Conservation (phyloP, 1,139 yeast species). For the Magnusiomyces tetraspermus region DNA sequence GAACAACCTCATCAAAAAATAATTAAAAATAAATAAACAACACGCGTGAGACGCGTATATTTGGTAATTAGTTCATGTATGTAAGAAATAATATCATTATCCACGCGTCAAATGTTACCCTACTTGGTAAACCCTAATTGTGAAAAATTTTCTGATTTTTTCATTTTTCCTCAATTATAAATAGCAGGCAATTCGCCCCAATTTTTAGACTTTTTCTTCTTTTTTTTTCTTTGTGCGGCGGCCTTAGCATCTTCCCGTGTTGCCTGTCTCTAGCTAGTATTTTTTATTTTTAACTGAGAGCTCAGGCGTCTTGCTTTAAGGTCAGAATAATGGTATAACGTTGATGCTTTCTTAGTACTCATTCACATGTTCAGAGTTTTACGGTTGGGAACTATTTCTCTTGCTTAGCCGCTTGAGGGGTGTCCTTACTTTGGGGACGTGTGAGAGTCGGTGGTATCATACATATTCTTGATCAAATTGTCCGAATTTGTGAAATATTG, state of each 20-base stretch:
- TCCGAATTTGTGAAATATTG: too few species aligned
- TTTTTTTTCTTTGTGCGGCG: slow-evolving; percentile 5
- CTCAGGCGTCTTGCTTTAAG: slow-evolving; percentile 1
- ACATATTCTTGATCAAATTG: not conserved
- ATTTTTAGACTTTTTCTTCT: not conserved
- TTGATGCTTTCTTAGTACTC: slow-evolving; percentile 3
- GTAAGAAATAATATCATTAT: not conserved
- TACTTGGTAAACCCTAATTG: slow-evolving; percentile 1
- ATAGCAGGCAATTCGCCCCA: not conserved
- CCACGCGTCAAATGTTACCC: not conserved
- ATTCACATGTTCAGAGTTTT: not conserved
- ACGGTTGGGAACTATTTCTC: not conserved
- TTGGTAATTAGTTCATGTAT: not conserved
- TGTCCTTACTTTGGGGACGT: not conserved
- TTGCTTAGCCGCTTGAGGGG: not conserved
- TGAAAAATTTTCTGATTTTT: not conserved
- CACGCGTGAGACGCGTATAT: not conserved
- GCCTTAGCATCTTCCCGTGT: slow-evolving; percentile 5
- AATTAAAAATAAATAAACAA: too few species aligned
- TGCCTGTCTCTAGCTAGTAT: slow-evolving; percentile 3
- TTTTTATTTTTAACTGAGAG: not conserved
- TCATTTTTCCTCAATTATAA: not conserved
- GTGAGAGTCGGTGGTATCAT: slow-evolving; percentile 4
- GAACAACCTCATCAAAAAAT: too few species aligned
- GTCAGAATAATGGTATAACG: not conserved